Conservation (phyloP, 345 rosid species). For the Arabidopsis arenosa region DNA sequence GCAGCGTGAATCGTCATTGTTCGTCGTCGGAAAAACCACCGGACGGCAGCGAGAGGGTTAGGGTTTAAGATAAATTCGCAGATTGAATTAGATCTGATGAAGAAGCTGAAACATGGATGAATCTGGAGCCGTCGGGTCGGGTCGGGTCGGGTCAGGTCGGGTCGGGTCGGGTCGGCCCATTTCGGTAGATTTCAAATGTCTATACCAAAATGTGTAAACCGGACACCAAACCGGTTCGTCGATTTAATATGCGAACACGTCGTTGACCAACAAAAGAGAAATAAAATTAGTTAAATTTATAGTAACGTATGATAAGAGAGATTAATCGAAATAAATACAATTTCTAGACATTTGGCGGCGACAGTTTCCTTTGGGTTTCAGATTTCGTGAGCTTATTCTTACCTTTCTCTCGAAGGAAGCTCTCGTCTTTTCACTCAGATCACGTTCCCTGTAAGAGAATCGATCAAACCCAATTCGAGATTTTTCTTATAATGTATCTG, state of each 20-base stretch:
- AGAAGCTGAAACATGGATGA: slow-evolving; percentile 5
- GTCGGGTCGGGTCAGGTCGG: slow-evolving; percentile 8
- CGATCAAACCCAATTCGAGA: slow-evolving; percentile 37
- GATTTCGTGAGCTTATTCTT: slow-evolving; percentile 42
- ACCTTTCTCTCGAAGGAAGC: slow-evolving; percentile 45
- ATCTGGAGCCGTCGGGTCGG: neutral
- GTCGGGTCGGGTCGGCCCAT: slow-evolving; percentile 11
- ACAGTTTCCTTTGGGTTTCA: slow-evolving; percentile 41
- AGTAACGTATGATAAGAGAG: neutral
- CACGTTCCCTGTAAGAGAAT: slow-evolving; percentile 45
- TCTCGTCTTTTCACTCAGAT: slow-evolving; percentile 29
- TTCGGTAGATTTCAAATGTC: neutral
- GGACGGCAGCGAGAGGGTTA: slow-evolving; percentile 31
- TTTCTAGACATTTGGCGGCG: slow-evolving; percentile 42
- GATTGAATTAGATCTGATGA: slow-evolving; percentile 34
- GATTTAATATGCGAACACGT: slow-evolving; percentile 25
- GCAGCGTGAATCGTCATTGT: slow-evolving; percentile 84
- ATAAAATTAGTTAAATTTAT: neutral
- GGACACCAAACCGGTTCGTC: slow-evolving; percentile 11
- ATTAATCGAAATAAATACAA: neutral
- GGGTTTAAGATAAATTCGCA: slow-evolving; percentile 35
- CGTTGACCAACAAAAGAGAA: slow-evolving; percentile 33
- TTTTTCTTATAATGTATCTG: slow-evolving; percentile 10
- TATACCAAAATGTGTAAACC: slow-evolving; percentile 1
- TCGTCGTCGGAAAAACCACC: slow-evolving; percentile 22